Percentiles rank a stretch among this genome's conserved stretches.
These are phyloP conservation scores for Phytopythium sindhum DNA, from an alignment of 352 stramenopile genomes.

Conservation along the genomic window DNA sequence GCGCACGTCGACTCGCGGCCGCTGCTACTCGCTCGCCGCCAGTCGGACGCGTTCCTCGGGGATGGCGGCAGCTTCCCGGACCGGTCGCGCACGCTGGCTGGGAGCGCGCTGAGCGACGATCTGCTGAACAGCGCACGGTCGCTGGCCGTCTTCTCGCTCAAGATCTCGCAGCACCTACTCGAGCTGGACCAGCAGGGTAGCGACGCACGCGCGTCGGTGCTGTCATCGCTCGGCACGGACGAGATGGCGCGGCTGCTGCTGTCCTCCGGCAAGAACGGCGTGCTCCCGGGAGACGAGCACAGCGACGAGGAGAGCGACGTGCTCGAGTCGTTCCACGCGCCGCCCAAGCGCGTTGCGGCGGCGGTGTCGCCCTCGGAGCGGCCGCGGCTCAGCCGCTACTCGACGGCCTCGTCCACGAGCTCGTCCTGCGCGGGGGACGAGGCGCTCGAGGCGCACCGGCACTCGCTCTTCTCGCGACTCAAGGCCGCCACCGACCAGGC, in stretches of 20 bases:
- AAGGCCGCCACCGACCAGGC: constrained; percentile 33
- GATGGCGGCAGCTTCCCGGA: background rate
- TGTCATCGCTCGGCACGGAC: constrained; percentile 14
- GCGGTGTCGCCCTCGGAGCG: constrained; percentile 5
- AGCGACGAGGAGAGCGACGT: constrained; percentile 10
- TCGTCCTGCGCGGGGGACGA: constrained; percentile 24
- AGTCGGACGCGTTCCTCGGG: background rate
- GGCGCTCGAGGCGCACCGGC: constrained; percentile 26
- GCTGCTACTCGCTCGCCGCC: background rate
- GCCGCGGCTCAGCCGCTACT: constrained; percentile 21
- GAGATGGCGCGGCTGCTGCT: constrained; percentile 3
- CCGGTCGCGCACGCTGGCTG: background rate
- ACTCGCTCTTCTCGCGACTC: constrained; percentile 35
- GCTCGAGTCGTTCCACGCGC: constrained; percentile 16
- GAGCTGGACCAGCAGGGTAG: constrained; percentile 6
- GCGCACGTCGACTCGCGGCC: background rate
- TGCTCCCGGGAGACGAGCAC: background rate
- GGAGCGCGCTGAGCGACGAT: background rate
- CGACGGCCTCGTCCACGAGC: constrained; percentile 26
- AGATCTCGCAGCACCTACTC: constrained; percentile 15
- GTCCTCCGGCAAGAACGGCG: background rate
- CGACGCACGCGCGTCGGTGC: constrained; percentile 1
- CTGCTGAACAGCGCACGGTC: constrained; percentile 16
- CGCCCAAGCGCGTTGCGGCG: constrained; percentile 1
- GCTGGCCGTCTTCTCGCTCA: constrained; percentile 20